Evolutionary conservation across 23 red algal species (phyloP), one percentile per base, ranked within the genome.

Genomic region (Pyropia haitanensis): DNA sequence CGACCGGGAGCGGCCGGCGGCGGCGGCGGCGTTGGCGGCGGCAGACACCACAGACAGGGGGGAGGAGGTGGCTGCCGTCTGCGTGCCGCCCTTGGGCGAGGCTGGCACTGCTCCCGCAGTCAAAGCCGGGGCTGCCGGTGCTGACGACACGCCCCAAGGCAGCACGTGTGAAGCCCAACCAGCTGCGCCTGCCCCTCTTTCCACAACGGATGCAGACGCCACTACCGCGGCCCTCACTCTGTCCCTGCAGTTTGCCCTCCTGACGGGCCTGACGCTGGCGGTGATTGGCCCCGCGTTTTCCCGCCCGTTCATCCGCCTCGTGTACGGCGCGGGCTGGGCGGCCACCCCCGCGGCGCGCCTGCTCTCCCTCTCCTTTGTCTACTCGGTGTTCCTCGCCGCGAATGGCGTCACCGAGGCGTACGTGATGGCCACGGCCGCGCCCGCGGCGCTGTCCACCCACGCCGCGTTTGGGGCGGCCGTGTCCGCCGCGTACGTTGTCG

Each of bases 371-470:
- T 82, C 75, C 44, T 82, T 90, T 61, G 39, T 81, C 12, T 90
- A 90, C 70, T 34, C 80, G 23, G 65, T 82, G 10, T 80, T 90
- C 73, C 79, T 90, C 61, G 72, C 75, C 9, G 76, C 58, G 30
- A 90, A 90, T 50, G 86, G 86, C 18, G 78, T 90, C 4, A 72
- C 56, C n/a, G 86, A 90, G 56, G 86, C 77, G 20, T 75, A 76
- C 69, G 63, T 90, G 5, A 81, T 67, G 13, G 86, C 86, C n/a
- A 68, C 78, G 7, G 86, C 86, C 1, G 49, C 60, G 23, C 71
- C 75, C 9, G 50, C 50, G 1, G 60, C 74, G 51, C 77, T 81
- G 22, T 71, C 72, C 20, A 48, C 54, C 17, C 74, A 77, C 24
- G 60, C 86, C 14, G 76, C 71, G 71, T 90, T 90, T 60, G 74